phyloP scores from a whole-genome alignment of 768 basidiomycete species.

The Omphalotus guepiniiformis region DNA sequence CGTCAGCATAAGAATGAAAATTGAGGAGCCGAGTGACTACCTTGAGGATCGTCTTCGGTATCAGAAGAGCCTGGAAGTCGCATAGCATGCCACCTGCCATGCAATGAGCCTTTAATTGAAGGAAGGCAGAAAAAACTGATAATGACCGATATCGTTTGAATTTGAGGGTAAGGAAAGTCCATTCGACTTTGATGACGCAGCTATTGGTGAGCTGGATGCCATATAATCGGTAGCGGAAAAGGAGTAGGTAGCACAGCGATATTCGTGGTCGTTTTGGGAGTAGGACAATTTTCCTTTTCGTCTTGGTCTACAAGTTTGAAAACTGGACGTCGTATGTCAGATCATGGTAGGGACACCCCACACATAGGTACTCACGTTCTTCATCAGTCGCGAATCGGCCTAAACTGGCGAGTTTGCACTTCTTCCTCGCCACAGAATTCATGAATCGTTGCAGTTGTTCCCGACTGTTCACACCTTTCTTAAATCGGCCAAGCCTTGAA shows the following conservation, averaged over 20 bases:
- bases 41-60: too few species aligned
- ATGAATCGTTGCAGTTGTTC: neutral
- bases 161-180: too few species aligned
- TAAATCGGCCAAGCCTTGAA: neutral
- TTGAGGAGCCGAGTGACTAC: too few species aligned
- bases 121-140: too few species aligned
- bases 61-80: too few species aligned
- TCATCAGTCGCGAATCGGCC: neutral
- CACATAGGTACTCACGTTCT: neutral
- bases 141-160: too few species aligned
- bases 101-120: too few species aligned
- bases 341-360: neutral
- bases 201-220: too few species aligned
- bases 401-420: neutral
- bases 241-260: neutral
- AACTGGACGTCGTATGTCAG: neutral
- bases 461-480: neutral
- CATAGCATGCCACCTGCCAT: too few species aligned
- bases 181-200: too few species aligned
- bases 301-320: constrained; percentile 1
- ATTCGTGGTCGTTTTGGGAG: neutral
- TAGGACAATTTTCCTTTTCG: neutral
- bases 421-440: constrained; percentile 1
- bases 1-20: too few species aligned
- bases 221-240: too few species aligned